Evolutionary conservation across 2,329 filamentous ascomycete species (phyloP).

Genomic region (Diaporthe citriasiana): DNA sequence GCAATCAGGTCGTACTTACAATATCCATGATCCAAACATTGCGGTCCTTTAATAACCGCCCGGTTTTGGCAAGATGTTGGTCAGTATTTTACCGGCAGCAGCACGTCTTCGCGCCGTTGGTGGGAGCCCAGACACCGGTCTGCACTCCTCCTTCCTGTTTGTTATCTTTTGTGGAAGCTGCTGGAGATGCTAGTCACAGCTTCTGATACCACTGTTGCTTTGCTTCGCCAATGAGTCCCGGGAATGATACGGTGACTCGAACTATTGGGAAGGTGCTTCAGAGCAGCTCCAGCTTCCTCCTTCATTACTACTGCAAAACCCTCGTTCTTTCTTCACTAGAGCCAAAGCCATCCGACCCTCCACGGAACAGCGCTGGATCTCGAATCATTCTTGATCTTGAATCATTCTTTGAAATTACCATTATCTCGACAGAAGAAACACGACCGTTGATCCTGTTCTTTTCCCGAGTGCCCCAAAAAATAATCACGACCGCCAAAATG

Average conservation of each 20-base stretch:
- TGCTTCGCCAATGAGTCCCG: background rate
- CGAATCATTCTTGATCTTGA: background rate
- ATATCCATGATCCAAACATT: slow-evolving; percentile 27
- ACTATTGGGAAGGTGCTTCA: background rate
- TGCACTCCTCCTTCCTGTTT: background rate
- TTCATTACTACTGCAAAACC: background rate
- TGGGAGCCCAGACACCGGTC: background rate
- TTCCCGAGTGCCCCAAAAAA: too few species aligned
- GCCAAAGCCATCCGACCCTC: background rate
- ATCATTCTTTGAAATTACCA: background rate
- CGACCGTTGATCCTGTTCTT: too few species aligned
- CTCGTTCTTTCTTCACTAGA: background rate
- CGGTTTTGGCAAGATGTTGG: slow-evolving; percentile 9
- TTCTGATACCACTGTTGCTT: background rate
- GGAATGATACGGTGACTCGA: background rate
- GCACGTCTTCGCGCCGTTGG: background rate
- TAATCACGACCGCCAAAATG: background rate
- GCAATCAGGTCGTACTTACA: slow-evolving; percentile 9
- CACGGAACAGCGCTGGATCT: background rate
- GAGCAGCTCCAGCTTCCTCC: background rate
- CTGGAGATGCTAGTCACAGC: background rate
- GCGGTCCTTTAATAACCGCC: slow-evolving; percentile 22
- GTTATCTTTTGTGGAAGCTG: background rate
- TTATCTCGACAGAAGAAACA: background rate
- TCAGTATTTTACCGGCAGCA: slow-evolving; percentile 33